These are phyloP conservation scores for Ustanciosporium gigantosporum DNA, from an alignment of 1,284 basidiomycete genomes.

Conservation along the genomic window DNA sequence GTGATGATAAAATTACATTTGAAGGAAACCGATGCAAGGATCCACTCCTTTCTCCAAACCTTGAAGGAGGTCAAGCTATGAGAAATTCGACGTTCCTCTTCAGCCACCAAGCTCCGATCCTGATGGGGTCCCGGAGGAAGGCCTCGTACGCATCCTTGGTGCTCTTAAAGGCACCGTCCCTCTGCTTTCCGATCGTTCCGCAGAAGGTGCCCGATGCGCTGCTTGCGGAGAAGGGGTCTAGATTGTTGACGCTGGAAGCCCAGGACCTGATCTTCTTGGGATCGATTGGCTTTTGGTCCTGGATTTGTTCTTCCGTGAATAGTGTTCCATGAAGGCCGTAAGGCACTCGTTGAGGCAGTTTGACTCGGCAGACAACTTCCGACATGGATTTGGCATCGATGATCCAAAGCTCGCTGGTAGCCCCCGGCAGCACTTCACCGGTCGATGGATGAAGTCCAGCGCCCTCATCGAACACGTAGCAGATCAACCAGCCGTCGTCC, in stretches of 20 bases:
- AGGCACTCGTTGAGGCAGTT: constrained; percentile 63
- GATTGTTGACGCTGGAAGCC: constrained; percentile 23
- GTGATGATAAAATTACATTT: not conserved
- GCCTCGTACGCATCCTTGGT: constrained; percentile 19
- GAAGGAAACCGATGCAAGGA: too few species aligned
- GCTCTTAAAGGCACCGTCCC: constrained; percentile 8
- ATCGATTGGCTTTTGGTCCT: constrained; percentile 39
- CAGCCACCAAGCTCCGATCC: constrained; percentile 34
- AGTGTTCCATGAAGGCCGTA: constrained; percentile 61
- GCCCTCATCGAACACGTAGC: constrained; percentile 65
- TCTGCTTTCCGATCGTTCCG: constrained; percentile 13
- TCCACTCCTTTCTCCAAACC: too few species aligned
- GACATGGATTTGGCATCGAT: constrained; percentile 63
- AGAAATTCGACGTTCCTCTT: constrained; percentile 32
- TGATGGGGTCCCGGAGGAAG: constrained; percentile 24
- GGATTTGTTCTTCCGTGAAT: constrained; percentile 55
- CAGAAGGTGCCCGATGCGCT: constrained; percentile 5
- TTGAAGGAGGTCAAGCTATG: constrained; percentile 13
- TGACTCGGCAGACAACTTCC: constrained; percentile 62
- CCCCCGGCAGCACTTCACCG: constrained; percentile 59
- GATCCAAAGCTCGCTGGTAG: constrained; percentile 64
- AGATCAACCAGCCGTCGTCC: constrained; percentile 64
- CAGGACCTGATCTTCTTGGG: constrained; percentile 22
- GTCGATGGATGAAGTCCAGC: constrained; percentile 56
- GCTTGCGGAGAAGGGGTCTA: constrained; percentile 22